phyloP scores from a whole-genome alignment of 2,329 filamentous ascomycete genomes.

The Drechslera avenae region DNA sequence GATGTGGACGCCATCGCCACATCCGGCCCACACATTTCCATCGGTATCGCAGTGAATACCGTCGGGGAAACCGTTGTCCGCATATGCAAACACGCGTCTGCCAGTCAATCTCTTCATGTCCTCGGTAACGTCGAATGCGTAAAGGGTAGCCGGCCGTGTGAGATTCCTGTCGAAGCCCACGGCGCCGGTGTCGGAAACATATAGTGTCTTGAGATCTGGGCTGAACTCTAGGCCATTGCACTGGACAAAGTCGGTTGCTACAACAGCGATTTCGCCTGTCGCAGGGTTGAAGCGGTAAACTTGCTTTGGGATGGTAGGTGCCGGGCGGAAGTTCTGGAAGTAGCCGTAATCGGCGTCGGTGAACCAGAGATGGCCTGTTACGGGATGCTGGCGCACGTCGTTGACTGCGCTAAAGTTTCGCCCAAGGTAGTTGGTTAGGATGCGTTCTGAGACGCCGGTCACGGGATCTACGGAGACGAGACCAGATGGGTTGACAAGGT shows the following conservation, averaged over 20 bases:
- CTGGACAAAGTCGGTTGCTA: constrained; percentile 51
- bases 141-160: constrained; percentile 51
- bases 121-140: constrained; percentile 50
- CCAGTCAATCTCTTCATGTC: constrained; percentile 45
- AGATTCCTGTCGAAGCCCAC: constrained; percentile 37
- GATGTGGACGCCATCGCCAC: constrained; percentile 61
- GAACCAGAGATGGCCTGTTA: constrained; percentile 57
- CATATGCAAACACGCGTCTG: constrained; percentile 60
- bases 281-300: constrained; percentile 52
- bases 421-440: constrained; percentile 56
- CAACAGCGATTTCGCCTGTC: constrained; percentile 49
- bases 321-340: constrained; percentile 40
- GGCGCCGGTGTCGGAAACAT: constrained; percentile 57
- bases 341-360: constrained; percentile 52
- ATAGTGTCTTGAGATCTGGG: constrained; percentile 52
- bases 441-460: constrained; percentile 49
- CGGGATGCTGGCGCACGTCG: constrained; percentile 51
- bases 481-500: constrained; percentile 49
- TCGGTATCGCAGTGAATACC: constrained; percentile 61
- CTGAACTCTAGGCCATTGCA: constrained; percentile 55
- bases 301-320: constrained; percentile 39
- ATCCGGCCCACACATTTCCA: constrained; percentile 63
- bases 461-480: constrained; percentile 53
- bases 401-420: constrained; percentile 54
- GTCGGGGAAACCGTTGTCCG: constrained; percentile 61